Conservation (phyloP, 192 early-diverging fungal species). For the Coemansia sp. region DNA sequence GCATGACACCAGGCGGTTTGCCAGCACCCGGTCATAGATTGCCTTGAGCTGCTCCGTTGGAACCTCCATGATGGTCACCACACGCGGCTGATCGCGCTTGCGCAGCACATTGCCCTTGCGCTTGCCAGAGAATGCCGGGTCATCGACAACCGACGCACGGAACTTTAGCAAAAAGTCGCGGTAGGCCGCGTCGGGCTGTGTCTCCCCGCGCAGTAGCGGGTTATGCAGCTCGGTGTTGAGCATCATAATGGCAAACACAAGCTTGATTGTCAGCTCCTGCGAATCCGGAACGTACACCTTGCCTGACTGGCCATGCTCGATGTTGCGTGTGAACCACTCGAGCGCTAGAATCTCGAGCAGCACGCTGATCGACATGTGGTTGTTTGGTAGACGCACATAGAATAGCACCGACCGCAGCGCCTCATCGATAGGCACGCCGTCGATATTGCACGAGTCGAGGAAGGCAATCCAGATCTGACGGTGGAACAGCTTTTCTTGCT, state of each 20-base stretch:
- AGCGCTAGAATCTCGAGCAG: slow-evolving; percentile 46
- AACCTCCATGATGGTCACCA: slow-evolving; percentile 51
- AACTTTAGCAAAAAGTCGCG: slow-evolving; percentile 44
- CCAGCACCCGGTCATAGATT: slow-evolving; percentile 42
- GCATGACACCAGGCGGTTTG: slow-evolving; percentile 41
- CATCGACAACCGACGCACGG: slow-evolving; percentile 51
- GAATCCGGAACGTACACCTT: slow-evolving; percentile 46
- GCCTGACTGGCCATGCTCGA: slow-evolving; percentile 15
- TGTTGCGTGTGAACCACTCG: slow-evolving; percentile 46
- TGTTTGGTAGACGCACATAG: slow-evolving; percentile 44
- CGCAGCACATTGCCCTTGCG: slow-evolving; percentile 54
- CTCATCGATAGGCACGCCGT: slow-evolving; percentile 49
- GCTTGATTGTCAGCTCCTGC: slow-evolving; percentile 47
- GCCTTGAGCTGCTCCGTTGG: slow-evolving; percentile 29
- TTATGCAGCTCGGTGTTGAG: slow-evolving; percentile 53
- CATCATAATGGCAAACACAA: slow-evolving; percentile 49
- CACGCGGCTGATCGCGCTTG: slow-evolving; percentile 54
- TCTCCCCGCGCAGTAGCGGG: slow-evolving; percentile 37
- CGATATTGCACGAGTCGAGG: slow-evolving; percentile 46
- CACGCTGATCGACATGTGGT: slow-evolving; percentile 31
- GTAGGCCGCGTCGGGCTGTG: slow-evolving; percentile 37
- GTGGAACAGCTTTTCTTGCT: slow-evolving; percentile 49
- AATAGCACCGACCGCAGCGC: slow-evolving; percentile 50
- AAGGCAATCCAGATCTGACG: slow-evolving; percentile 45
- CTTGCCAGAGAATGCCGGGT: slow-evolving; percentile 37